Evolutionary conservation across 768 basidiomycete genomes (phyloP).

Genomic region (Auricularia auricula-judae): DNA sequence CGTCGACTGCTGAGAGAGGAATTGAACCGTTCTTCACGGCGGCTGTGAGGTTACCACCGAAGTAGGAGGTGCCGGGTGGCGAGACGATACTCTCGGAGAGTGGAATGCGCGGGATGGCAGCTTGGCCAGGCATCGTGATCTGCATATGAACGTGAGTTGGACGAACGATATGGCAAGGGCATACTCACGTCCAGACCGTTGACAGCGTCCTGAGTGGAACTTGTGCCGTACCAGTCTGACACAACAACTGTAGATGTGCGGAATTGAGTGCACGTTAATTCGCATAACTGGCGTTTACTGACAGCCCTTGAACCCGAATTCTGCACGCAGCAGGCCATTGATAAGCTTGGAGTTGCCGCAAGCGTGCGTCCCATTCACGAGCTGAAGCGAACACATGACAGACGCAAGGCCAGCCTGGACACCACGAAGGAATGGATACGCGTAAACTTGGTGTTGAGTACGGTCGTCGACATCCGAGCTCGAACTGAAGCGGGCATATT

Average conservation of each 20-base stretch:
- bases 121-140: background rate
- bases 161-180: background rate
- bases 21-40: conserved; percentile 61
- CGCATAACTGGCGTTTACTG: background rate
- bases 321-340: conserved; percentile 62
- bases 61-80: background rate
- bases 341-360: conserved; percentile 62
- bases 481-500: conserved; percentile 19
- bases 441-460: conserved; percentile 66
- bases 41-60: conserved; percentile 10
- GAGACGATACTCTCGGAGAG: no score
- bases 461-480: conserved; percentile 66
- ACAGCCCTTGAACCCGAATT: conserved; percentile 53
- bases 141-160: no score
- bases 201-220: conserved; percentile 1
- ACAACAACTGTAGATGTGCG: conserved; percentile 7
- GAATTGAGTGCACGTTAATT: no score
- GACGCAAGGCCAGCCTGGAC: conserved; percentile 65
- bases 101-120: background rate
- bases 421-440: conserved; percentile 56
- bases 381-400: conserved; percentile 67
- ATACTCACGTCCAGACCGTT: conserved; percentile 4
- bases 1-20: conserved; percentile 50
- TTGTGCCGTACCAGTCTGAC: conserved; percentile 13
- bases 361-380: conserved; percentile 39